Evolutionary conservation across 192 early-diverging fungal species (phyloP).

Genomic region (Dispira simplex): DNA sequence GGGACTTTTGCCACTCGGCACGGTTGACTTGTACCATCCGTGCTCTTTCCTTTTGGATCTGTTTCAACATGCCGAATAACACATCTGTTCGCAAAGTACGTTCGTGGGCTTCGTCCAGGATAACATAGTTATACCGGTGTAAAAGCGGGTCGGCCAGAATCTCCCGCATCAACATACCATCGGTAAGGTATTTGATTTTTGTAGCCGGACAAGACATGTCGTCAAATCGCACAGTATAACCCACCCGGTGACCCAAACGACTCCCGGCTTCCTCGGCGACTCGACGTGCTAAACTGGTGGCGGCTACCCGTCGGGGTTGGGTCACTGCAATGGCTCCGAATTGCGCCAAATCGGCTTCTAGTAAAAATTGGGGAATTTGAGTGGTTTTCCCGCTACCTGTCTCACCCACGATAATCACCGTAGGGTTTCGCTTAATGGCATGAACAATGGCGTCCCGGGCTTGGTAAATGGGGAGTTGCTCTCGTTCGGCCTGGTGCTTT

Average conservation of each 20-base stretch:
- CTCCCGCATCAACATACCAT: slow-evolving; percentile 91
- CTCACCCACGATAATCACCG: slow-evolving; percentile 63
- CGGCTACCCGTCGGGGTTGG: slow-evolving; percentile 71
- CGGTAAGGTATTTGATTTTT: slow-evolving; percentile 86
- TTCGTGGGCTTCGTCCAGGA: slow-evolving; percentile 97
- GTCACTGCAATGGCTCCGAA: slow-evolving; percentile 64
- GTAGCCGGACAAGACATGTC: slow-evolving; percentile 69
- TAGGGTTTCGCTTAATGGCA: slow-evolving; percentile 17
- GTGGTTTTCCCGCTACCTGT: slow-evolving; percentile 74
- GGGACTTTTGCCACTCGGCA: slow-evolving; percentile 17
- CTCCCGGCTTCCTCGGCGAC: slow-evolving; percentile 69
- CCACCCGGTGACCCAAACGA: slow-evolving; percentile 55
- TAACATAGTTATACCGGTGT: slow-evolving; percentile 62
- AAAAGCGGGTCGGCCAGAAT: slow-evolving; percentile 69
- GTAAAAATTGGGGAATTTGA: slow-evolving; percentile 89
- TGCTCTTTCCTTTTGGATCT: slow-evolving; percentile 53
- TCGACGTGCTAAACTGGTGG: slow-evolving; percentile 63
- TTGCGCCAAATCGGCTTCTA: slow-evolving; percentile 40
- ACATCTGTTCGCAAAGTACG: slow-evolving; percentile 95
- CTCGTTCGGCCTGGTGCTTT: slow-evolving; percentile 18
- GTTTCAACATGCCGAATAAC: slow-evolving; percentile 89
- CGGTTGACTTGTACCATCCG: slow-evolving; percentile 20
- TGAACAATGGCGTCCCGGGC: slow-evolving; percentile 21
- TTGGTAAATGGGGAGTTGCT: slow-evolving; percentile 32
- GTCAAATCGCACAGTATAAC: slow-evolving; percentile 94